Conservation (phyloP, 345 rosid species). For the Microcos paniculata region DNA sequence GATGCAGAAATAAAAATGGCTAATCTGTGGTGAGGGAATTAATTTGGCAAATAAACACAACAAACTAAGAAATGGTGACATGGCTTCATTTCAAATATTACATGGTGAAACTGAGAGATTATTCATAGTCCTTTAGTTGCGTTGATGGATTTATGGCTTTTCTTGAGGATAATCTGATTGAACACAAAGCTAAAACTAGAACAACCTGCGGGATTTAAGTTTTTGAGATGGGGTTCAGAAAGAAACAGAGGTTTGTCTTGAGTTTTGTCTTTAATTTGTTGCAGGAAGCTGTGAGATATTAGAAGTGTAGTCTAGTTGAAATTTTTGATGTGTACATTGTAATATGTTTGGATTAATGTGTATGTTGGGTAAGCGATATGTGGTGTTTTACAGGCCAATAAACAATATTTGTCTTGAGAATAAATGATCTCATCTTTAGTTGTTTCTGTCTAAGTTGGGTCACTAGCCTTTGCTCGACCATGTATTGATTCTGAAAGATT, state of each 20-base stretch:
- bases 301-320: background rate
- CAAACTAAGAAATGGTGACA: background rate
- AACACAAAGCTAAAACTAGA: constrained; percentile 2
- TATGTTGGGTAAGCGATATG: background rate
- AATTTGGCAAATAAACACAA: too few relatives aligned
- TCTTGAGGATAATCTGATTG: background rate
- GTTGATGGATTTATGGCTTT: background rate
- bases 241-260: background rate
- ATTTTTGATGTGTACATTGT: background rate
- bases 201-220: background rate
- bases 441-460: background rate
- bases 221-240: background rate
- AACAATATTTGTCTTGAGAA: background rate
- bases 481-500: background rate
- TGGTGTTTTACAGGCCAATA: background rate
- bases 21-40: background rate
- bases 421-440: background rate
- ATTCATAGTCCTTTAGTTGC: too few relatives aligned
- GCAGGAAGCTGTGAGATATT: background rate
- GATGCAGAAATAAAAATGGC: background rate
- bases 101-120: background rate
- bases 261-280: background rate
- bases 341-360: background rate
- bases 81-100: background rate
- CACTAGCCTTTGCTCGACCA: background rate